Conservation (phyloP, 192 early-diverging fungal genomes). For the Podochytrium sp. region DNA sequence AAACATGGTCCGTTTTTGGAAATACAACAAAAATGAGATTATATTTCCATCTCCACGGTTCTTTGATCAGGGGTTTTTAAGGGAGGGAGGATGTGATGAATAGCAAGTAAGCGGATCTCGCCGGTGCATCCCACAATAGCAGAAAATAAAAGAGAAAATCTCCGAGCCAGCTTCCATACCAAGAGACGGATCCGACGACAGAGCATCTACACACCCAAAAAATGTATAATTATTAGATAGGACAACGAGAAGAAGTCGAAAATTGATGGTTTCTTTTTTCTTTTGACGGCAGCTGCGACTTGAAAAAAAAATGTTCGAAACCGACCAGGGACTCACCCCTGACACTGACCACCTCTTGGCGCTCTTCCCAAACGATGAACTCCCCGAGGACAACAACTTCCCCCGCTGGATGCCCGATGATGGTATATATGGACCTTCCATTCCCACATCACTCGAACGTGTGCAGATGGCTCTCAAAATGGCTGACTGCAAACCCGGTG, state of each 20-base stretch:
- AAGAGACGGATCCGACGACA: too few species aligned
- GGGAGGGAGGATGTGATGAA: too few species aligned
- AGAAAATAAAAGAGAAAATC: too few species aligned
- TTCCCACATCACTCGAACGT: conserved; percentile 58
- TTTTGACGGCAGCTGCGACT: background rate
- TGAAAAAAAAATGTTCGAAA: background rate
- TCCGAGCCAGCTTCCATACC: too few species aligned
- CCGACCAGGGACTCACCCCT: background rate
- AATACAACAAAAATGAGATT: background rate
- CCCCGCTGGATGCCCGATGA: conserved; percentile 62
- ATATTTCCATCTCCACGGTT: background rate
- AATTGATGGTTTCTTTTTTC: too few species aligned
- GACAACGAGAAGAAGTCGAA: too few species aligned
- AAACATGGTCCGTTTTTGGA: background rate
- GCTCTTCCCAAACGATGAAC: background rate
- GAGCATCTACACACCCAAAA: too few species aligned
- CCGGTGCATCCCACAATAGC: too few species aligned
- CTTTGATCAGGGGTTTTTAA: too few species aligned
- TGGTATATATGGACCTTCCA: conserved; percentile 54
- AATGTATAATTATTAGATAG: too few species aligned
- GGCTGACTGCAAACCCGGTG: conserved; percentile 42
- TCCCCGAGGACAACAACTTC: conserved; percentile 41
- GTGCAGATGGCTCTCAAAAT: conserved; percentile 54
- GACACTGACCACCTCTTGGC: background rate
- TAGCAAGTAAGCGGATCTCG: too few species aligned